A percentile compares a stretch with the other conserved stretches of the same genome.
phyloP scores from a whole-genome alignment of 441 rosid genomes.

The Populus hybrid region DNA sequence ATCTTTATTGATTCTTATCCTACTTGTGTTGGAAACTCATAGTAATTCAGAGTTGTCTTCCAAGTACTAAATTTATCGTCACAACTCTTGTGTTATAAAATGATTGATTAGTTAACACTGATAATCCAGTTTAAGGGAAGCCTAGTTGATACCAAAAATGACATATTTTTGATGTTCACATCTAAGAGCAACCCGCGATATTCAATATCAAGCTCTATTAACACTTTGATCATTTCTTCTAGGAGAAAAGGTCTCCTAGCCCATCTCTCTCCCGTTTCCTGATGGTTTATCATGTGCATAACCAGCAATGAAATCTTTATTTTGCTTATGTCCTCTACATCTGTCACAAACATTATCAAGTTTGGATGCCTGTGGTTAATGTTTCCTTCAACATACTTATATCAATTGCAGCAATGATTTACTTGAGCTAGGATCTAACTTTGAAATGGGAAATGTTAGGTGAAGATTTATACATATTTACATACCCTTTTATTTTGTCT shows the following conservation, averaged over 20 bases:
- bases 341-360: constrained; percentile 35
- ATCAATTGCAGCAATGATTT: background rate
- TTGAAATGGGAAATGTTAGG: background rate
- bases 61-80: too few relatives aligned
- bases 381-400: constrained; percentile 47
- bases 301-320: constrained; percentile 39
- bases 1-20: too few relatives aligned
- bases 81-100: too few relatives aligned
- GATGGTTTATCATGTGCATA: constrained; percentile 52
- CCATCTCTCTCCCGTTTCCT: constrained; percentile 43
- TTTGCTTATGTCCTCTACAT: constrained; percentile 64
- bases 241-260: constrained; percentile 38
- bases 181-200: constrained; percentile 52
- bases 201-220: constrained; percentile 52
- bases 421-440: background rate
- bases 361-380: constrained; percentile 44
- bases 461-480: too few relatives aligned
- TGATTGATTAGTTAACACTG: background rate
- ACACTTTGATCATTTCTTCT: constrained; percentile 46
- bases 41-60: too few relatives aligned
- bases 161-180: constrained; percentile 43
- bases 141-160: constrained; percentile 19
- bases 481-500: constrained; percentile 48
- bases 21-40: too few relatives aligned
- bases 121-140: constrained; percentile 33